Conservation (phyloP, 2,329 filamentous ascomycete genomes). For the Aspergillus fischeri region DNA sequence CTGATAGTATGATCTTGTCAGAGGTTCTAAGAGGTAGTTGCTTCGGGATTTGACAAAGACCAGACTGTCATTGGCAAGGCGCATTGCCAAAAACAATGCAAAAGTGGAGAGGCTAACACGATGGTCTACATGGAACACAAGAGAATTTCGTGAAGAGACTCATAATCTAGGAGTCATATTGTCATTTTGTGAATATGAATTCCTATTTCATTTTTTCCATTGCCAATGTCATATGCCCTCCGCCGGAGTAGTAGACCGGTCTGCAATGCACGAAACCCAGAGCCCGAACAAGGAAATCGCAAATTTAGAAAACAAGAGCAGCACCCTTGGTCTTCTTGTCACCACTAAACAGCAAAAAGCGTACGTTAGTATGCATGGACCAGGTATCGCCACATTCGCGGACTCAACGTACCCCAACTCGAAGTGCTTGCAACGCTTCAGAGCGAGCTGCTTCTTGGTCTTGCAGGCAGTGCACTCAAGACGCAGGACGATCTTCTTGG, state of each 20-base stretch:
- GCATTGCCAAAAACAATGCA: not conserved
- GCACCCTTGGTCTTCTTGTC: constrained; percentile 99
- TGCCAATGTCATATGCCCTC: constrained; percentile 37
- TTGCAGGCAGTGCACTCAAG: constrained; percentile 98
- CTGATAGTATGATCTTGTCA: not conserved
- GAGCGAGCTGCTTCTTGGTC: constrained; percentile 92
- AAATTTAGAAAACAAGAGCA: constrained; percentile 95
- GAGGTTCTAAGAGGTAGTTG: not conserved
- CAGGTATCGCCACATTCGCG: not conserved
- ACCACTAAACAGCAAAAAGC: constrained; percentile 61
- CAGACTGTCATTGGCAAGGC: not conserved
- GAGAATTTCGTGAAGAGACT: constrained; percentile 23
- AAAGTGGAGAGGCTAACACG: no score
- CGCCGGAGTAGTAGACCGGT: constrained; percentile 28
- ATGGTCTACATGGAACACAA: not conserved
- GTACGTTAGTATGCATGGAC: constrained; percentile 37
- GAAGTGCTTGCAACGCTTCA: constrained; percentile 99
- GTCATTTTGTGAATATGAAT: constrained; percentile 35
- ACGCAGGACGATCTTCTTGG: constrained; percentile 99
- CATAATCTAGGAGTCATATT: constrained; percentile 34
- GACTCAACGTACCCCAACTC: constrained; percentile 82
- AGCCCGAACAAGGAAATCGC: constrained; percentile 41
- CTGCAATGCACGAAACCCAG: constrained; percentile 40
- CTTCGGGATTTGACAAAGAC: not conserved
- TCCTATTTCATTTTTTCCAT: constrained; percentile 42